A percentile compares a stretch with the other conserved stretches of the same genome.
Evolutionary conservation across 768 basidiomycete genomes (phyloP).

Genomic region (Grammothele lineata): DNA sequence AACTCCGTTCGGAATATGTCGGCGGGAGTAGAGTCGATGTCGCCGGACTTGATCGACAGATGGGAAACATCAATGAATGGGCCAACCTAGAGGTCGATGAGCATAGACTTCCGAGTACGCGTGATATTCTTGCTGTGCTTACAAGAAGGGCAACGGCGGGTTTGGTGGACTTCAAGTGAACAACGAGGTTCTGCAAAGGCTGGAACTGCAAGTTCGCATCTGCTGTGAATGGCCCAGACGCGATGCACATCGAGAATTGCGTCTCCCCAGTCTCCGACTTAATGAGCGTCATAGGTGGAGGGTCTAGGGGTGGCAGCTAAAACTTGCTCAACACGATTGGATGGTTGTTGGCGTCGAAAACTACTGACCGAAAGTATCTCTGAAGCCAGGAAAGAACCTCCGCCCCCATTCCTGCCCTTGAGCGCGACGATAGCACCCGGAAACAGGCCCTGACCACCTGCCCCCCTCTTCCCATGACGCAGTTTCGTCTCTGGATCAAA

Average conservation of each 20-base stretch:
- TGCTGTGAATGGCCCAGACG: slow-evolving; percentile 82
- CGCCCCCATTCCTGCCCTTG: slow-evolving; percentile 88
- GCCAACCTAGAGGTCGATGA: slow-evolving; percentile 55
- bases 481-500: slow-evolving; percentile 67
- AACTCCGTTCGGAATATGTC: slow-evolving; percentile 71
- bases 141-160: slow-evolving; percentile 83
- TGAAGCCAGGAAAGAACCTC: slow-evolving; percentile 77
- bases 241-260: slow-evolving; percentile 64
- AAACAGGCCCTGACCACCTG: slow-evolving; percentile 70
- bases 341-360: too few species aligned
- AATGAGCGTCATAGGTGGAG: slow-evolving; percentile 27
- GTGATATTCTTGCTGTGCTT: slow-evolving; percentile 19
- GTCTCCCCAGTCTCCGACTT: slow-evolving; percentile 39
- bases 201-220: slow-evolving; percentile 75
- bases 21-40: slow-evolving; percentile 57
- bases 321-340: not conserved
- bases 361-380: slow-evolving; percentile 74
- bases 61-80: slow-evolving; percentile 86
- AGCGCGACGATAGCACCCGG: slow-evolving; percentile 86
- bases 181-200: slow-evolving; percentile 61
- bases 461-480: slow-evolving; percentile 56
- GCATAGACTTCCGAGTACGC: slow-evolving; percentile 1
- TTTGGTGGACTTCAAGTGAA: slow-evolving; percentile 54
- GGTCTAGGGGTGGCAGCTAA: slow-evolving; percentile 31
- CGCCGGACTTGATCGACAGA: slow-evolving; percentile 69